Evolutionary conservation across 2,329 filamentous ascomycete genomes (phyloP).

Genomic region (Gyromitra esculenta): DNA sequence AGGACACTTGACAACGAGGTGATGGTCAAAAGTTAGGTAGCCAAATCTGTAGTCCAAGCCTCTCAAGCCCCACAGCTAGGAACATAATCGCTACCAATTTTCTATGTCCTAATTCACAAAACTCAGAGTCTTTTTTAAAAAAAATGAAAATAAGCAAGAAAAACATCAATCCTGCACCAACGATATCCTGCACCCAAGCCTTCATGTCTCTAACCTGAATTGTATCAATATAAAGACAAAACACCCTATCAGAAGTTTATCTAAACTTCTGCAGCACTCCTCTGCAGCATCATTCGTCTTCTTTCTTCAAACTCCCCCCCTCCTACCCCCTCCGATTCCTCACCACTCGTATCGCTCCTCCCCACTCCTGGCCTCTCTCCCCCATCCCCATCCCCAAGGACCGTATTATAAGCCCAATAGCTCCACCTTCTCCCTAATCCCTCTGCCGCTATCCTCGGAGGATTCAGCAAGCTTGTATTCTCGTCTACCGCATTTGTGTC

Average conservation of each 20-base stretch:
- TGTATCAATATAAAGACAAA: background rate
- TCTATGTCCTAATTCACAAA: background rate
- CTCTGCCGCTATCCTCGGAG: background rate
- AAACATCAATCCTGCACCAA: background rate
- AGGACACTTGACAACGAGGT: background rate
- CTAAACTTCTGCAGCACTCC: conserved; percentile 25
- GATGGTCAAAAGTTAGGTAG: background rate
- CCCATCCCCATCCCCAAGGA: background rate
- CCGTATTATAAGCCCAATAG: conserved; percentile 47
- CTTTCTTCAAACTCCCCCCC: conserved; percentile 45
- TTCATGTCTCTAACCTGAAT: background rate
- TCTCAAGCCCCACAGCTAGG: background rate
- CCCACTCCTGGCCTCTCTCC: conserved; percentile 26
- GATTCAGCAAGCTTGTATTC: conserved; percentile 21
- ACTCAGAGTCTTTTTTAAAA: background rate
- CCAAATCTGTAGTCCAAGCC: background rate
- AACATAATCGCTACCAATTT: conserved; percentile 6
- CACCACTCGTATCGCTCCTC: conserved; percentile 36
- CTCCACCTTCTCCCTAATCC: conserved; percentile 36
- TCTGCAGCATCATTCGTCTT: conserved; percentile 45
- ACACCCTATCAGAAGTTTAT: background rate
- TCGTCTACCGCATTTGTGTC: background rate
- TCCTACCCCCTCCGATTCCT: conserved; percentile 14
- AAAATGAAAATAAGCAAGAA: background rate
- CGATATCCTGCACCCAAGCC: background rate